These are phyloP conservation scores for Candolleomyces aberdarensis DNA, from an alignment of 768 basidiomycete species.

Conservation along the genomic window DNA sequence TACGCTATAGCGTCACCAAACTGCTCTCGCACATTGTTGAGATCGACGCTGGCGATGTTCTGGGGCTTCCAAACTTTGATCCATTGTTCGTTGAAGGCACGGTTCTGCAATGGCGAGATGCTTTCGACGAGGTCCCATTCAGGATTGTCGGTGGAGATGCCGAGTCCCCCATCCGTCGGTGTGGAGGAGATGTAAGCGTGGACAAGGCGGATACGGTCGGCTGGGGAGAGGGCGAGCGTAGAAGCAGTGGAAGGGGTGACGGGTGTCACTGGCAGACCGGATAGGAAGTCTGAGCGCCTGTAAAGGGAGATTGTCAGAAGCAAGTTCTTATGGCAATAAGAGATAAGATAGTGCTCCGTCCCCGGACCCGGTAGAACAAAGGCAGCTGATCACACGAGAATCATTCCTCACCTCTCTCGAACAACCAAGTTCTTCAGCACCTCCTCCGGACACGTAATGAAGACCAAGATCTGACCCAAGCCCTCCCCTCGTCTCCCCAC, in stretches of 20 bases:
- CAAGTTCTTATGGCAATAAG: no score
- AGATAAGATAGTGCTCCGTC: not conserved
- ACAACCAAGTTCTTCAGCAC: slow-evolving; percentile 64
- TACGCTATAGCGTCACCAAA: slow-evolving; percentile 83
- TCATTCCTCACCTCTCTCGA: slow-evolving; percentile 61
- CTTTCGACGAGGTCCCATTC: slow-evolving; percentile 82
- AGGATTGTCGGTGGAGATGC: slow-evolving; percentile 65
- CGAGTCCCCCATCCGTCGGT: slow-evolving; percentile 76
- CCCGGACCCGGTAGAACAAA: not conserved
- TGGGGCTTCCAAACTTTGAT: slow-evolving; percentile 69
- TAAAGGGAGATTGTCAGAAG: not conserved
- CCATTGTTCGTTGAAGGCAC: slow-evolving; percentile 77
- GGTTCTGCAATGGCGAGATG: slow-evolving; percentile 83
- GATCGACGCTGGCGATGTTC: slow-evolving; percentile 58
- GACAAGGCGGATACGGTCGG: slow-evolving; percentile 80
- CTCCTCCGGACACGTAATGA: slow-evolving; percentile 66
- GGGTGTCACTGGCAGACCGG: slow-evolving; percentile 60
- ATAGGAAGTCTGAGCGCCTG: slow-evolving; percentile 76
- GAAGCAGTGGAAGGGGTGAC: slow-evolving; percentile 40
- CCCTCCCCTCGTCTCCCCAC: slow-evolving; percentile 77
- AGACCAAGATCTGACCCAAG: slow-evolving; percentile 70
- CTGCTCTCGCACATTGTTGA: slow-evolving; percentile 73
- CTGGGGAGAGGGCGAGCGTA: slow-evolving; percentile 51
- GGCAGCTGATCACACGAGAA: slow-evolving; percentile 1
- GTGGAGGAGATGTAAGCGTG: slow-evolving; percentile 69